Percentiles rank a stretch among this genome's conserved stretches.
These are phyloP conservation scores for Pholiota conissans DNA, from an alignment of 768 basidiomycete species.

Conservation along the genomic window DNA sequence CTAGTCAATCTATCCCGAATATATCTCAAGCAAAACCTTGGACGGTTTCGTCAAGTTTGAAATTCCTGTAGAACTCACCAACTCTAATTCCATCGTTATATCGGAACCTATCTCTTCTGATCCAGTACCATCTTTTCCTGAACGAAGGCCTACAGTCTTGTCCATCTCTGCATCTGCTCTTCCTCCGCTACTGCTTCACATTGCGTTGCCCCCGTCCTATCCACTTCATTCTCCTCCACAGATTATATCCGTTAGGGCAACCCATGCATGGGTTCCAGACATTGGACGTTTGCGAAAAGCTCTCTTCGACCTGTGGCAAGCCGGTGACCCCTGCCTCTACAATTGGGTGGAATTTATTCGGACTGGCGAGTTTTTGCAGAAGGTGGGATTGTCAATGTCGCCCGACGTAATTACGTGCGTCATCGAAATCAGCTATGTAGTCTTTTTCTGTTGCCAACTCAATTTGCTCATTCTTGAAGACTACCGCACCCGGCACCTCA, in stretches of 20 bases:
- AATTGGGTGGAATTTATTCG: conserved; percentile 73
- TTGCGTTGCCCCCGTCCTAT: conserved; percentile 54
- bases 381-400: conserved; percentile 36
- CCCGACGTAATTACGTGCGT: conserved; percentile 39
- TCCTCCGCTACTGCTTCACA: conserved; percentile 61
- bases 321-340: conserved; percentile 63
- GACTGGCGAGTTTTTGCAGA: conserved; percentile 60
- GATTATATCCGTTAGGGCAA: conserved; percentile 53
- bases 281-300: conserved; percentile 33
- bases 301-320: conserved; percentile 59
- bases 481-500: conserved; percentile 59
- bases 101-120: conserved; percentile 20
- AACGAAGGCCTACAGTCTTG: conserved; percentile 16
- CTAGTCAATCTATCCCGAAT: conserved; percentile 82
- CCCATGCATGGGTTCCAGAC: conserved; percentile 59
- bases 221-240: conserved; percentile 54
- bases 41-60: conserved; percentile 53
- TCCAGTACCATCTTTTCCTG: background rate
- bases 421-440: background rate
- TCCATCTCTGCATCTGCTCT: conserved; percentile 46
- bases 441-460: conserved; percentile 1
- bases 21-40: conserved; percentile 42
- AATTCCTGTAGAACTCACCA: conserved; percentile 62
- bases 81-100: conserved; percentile 39
- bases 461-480: conserved; percentile 28